Evolutionary conservation across 495 filamentous ascomycete species (phyloP).

Genomic region (Xylaria sp.): DNA sequence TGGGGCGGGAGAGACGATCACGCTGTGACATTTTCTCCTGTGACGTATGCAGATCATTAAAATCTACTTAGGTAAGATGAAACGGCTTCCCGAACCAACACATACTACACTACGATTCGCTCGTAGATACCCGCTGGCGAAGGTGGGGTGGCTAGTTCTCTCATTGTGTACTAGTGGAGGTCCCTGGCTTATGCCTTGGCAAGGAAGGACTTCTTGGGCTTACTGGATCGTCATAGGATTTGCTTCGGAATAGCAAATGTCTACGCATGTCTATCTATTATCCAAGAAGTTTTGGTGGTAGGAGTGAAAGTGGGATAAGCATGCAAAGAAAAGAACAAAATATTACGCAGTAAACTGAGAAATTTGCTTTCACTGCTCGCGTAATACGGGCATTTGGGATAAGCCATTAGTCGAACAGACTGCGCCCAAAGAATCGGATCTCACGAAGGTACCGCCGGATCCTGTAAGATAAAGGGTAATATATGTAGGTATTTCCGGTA

Average conservation of each 20-base stretch:
- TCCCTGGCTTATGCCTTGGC: background rate
- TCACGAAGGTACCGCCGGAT: background rate
- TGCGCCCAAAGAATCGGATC: background rate
- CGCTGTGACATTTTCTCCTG: constrained; percentile 11
- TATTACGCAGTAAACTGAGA: too few relatives aligned
- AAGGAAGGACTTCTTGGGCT: constrained; percentile 6
- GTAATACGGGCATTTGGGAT: background rate
- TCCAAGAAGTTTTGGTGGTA: background rate
- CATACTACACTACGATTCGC: constrained; percentile 10
- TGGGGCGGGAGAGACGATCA: constrained; percentile 16
- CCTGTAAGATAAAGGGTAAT: background rate
- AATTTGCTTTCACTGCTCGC: background rate
- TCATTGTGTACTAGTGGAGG: background rate
- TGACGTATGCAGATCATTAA: constrained; percentile 17
- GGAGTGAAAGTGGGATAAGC: too few relatives aligned
- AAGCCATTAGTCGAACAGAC: background rate
- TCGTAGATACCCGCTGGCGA: background rate
- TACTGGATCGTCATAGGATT: constrained; percentile 9
- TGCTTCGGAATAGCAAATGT: background rate
- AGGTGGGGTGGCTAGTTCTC: too few relatives aligned
- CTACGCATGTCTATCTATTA: background rate
- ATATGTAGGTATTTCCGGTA: too few relatives aligned
- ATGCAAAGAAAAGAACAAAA: background rate
- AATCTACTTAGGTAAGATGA: background rate
- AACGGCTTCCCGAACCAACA: constrained; percentile 8